Percentiles rank a stretch among this genome's conserved stretches.
phyloP scores from a whole-genome alignment of 805 yeast genomes.

The Komagataella populi region DNA sequence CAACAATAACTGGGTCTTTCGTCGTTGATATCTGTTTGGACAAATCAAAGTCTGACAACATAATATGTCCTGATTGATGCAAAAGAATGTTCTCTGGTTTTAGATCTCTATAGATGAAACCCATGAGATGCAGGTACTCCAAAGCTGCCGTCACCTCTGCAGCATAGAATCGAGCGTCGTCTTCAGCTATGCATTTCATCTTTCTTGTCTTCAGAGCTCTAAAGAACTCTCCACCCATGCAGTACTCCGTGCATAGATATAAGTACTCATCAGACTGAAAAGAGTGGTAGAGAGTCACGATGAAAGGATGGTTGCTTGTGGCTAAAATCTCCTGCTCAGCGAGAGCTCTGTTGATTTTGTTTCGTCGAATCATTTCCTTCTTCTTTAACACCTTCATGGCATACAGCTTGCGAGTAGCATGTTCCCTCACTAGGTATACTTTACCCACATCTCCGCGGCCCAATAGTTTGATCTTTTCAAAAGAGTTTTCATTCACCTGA shows the following conservation, averaged over 20 bases:
- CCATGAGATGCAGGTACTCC: slow-evolving; percentile 92
- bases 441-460: slow-evolving; percentile 98
- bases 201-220: slow-evolving; percentile 87
- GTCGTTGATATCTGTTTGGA: slow-evolving; percentile 76
- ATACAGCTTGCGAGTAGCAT: slow-evolving; percentile 54
- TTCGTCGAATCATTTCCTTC: slow-evolving; percentile 88
- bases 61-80: slow-evolving; percentile 96
- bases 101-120: slow-evolving; percentile 89
- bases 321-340: slow-evolving; percentile 97
- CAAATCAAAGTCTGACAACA: slow-evolving; percentile 93
- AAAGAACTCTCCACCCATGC: slow-evolving; percentile 99
- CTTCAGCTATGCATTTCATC: slow-evolving; percentile 73
- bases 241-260: slow-evolving; percentile 94
- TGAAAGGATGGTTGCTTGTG: slow-evolving; percentile 92
- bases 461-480: slow-evolving; percentile 77
- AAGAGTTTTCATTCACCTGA: slow-evolving; percentile 76
- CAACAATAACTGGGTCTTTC: slow-evolving; percentile 56
- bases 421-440: slow-evolving; percentile 84
- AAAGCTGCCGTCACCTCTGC: slow-evolving; percentile 96
- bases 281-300: slow-evolving; percentile 90
- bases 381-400: slow-evolving; percentile 91
- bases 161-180: slow-evolving; percentile 87
- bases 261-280: slow-evolving; percentile 89
- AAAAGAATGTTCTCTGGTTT: slow-evolving; percentile 92
- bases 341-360: slow-evolving; percentile 85